Conservation (phyloP, 176 grass and related monocot species). For the Tuctoria greenei region DNA sequence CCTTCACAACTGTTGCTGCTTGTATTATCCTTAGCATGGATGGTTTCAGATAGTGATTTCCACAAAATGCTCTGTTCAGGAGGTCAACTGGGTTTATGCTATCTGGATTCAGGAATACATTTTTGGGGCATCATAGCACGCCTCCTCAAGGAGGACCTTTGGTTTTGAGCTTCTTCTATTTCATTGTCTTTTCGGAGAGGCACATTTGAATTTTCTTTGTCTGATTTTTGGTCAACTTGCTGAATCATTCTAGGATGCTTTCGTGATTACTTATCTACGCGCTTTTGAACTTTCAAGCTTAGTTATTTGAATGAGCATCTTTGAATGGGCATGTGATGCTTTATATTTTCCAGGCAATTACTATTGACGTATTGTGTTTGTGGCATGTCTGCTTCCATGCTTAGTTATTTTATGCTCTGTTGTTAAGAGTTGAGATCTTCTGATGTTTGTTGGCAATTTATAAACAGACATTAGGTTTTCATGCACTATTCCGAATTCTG, state of each 20-base stretch:
- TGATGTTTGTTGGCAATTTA: slow-evolving; percentile 7
- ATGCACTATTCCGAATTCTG: neutral
- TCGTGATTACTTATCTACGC: neutral
- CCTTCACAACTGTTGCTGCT: neutral
- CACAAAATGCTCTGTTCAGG: neutral
- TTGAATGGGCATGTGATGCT: neutral
- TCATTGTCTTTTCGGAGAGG: neutral
- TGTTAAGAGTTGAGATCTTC: slow-evolving; percentile 11
- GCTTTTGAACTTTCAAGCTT: neutral
- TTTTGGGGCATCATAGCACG: neutral
- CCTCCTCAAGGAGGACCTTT: neutral
- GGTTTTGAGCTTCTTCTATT: neutral
- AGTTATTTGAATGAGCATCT: neutral
- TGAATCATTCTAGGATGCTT: slow-evolving; percentile 1
- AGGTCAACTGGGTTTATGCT: neutral
- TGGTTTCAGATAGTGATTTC: neutral
- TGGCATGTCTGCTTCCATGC: slow-evolving; percentile 2
- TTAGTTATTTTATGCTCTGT: neutral
- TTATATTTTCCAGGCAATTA: neutral
- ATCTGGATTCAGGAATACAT: neutral
- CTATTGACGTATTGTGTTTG: slow-evolving; percentile 8
- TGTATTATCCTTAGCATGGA: neutral
- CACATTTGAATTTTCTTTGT: neutral
- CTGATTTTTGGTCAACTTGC: neutral
- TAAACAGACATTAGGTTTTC: neutral